Base-by-base conservation (phyloP, 257 asterid genomes). In the Solanum chiquidenum region DNA sequence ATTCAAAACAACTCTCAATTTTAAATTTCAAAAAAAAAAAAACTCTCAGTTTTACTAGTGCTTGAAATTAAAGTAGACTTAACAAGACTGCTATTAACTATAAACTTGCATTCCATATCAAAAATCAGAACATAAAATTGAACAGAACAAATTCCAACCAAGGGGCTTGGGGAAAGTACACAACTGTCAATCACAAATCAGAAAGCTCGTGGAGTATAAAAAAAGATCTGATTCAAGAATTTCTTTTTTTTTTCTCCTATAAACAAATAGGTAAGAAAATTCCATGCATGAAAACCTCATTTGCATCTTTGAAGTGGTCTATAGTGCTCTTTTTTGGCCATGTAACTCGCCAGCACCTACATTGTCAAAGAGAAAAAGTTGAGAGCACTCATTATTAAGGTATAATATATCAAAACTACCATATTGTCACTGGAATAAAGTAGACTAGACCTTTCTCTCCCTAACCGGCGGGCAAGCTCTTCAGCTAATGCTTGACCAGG, bases 401-500 rank as follows among this genome's bases (percentile, higher is more conserved):
- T 80, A 29, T 49, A 80, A 80, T 49, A 80, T 49, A 80, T 31
- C 66, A 46, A 76, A n/a, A 76, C 69, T 80, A 29, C 68, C 85
- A 49, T 80, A 18, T 6, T 29, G 1, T 10, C 40, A 29, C 31
- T 46, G 85, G 13, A 31, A 64, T 73, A 44, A 89, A 87, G 86
- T 79, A 44, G 16, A 27, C 85, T 3, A 91, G 33, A 95, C 99
- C 98, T 92, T 90, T 97, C 99, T 93, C 98, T 96, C 90, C 99
- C 99, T 89, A 97, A 89, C 90, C 99, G 98, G 49, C 99, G 91
- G n/a, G 99, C 98, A 91, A 95, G 98, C 93, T 95, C 99, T 93
- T 97, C 99, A 6, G 99, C 98, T 88, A 97, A 92, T 88, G 99
- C 99, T 91, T 93, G 99, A 76, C 99, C 98, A 72, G 99, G 99